These are phyloP conservation scores for Penicillium concentricum DNA, from an alignment of 2,329 filamentous ascomycete species.

Conservation along the genomic window DNA sequence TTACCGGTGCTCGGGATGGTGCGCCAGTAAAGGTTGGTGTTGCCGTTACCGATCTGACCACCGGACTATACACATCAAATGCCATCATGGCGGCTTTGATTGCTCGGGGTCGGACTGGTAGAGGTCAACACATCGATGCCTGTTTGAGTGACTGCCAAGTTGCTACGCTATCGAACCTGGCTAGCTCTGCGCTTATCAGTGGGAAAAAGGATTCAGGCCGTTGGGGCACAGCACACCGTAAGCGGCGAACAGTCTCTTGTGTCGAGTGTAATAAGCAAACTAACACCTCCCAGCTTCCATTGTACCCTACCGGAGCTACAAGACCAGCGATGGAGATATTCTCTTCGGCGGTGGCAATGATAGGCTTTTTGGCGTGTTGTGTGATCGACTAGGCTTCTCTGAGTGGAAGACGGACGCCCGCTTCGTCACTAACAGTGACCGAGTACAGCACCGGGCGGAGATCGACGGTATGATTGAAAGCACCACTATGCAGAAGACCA, in stretches of 20 bases:
- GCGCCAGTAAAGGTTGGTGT: conserved; percentile 96
- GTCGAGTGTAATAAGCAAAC: not conserved
- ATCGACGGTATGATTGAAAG: conserved; percentile 78
- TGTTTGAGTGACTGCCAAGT: conserved; percentile 92
- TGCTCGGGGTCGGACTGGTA: conserved; percentile 69
- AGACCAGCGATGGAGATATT: conserved; percentile 62
- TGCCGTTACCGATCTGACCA: conserved; percentile 93
- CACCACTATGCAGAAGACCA: conserved; percentile 73
- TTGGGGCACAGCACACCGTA: conserved; percentile 96
- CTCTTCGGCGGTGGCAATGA: conserved; percentile 66
- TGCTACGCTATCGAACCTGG: conserved; percentile 91
- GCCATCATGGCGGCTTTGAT: conserved; percentile 91
- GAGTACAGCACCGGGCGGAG: conserved; percentile 67
- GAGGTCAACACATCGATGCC: conserved; percentile 89
- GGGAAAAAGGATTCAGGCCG: conserved; percentile 82
- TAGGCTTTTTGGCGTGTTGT: conserved; percentile 60
- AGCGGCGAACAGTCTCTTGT: conserved; percentile 20
- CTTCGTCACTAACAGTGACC: conserved; percentile 59
- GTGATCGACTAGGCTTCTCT: conserved; percentile 55
- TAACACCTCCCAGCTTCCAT: conserved; percentile 70
- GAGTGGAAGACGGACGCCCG: conserved; percentile 59
- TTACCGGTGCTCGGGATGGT: conserved; percentile 83
- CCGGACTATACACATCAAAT: conserved; percentile 91
- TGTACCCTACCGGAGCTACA: conserved; percentile 86
- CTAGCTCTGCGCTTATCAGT: conserved; percentile 84